Base-by-base conservation (phyloP, 106 monocot species). In the Dendrobium chrysotoxum region DNA sequence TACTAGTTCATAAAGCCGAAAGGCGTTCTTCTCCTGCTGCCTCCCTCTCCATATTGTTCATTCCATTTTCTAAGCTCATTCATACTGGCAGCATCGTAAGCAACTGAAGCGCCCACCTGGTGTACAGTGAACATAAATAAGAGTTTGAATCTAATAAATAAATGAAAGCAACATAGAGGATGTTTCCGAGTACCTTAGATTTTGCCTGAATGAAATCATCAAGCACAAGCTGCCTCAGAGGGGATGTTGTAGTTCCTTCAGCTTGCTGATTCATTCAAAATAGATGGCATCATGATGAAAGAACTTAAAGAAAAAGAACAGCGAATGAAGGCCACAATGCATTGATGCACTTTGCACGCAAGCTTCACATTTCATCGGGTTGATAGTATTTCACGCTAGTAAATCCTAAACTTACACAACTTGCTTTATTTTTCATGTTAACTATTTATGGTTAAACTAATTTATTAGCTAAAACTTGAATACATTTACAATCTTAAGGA, bases 31-130 rank as follows among this genome's bases (percentile, higher is more conserved):
- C 79, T 86, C 53, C 99, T 82, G 86, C 93, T 99, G 2, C 99
- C 99, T 16, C 95, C 99, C 80, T 99, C 99, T 11, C 99, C 99
- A 26, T 95, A 99, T 75, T 90, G 93, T 77, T 99, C 95, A 46
- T 99, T 99, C 99, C 99, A 99, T 86, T 93, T 91, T 46, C 99
- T 84, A 12, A 99, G 86, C 68, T 95, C 95, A 53, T 95, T 95
- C 95, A 99, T 99, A 73, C 86, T 95, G 20, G 87, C 76, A 21
- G 99, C 95, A 83, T 99, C 99, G 75, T 91, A 99, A 0, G 99
- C 89, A 77, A 99, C 93, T 16, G 99, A 99, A 10, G 99, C 90
- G 75, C 99, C 89, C 75, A 99, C 99, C 99, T 99, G 53, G 17
- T 28, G 47, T 35, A 70, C 18, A 50, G 12, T 76, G 47, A 47